Evolutionary conservation across 768 basidiomycete genomes (phyloP).

Genomic region (Porphyrellus cyaneotinctus): DNA sequence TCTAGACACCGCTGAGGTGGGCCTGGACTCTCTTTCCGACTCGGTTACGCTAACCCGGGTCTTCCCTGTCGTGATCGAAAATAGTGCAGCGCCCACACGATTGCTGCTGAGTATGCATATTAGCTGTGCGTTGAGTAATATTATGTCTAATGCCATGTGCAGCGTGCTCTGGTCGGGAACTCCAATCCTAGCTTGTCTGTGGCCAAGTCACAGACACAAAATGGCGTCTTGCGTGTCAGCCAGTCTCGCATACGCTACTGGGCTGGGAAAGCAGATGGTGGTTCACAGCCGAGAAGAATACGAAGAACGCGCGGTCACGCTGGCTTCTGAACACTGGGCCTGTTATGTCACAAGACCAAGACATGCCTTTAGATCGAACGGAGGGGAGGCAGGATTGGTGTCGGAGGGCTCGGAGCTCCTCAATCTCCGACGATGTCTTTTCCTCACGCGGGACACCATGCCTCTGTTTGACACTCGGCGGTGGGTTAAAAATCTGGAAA

Average conservation of each 20-base stretch:
- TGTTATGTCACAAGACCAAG: constrained; percentile 4
- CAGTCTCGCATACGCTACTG: constrained; percentile 45
- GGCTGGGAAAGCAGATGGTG: constrained; percentile 45
- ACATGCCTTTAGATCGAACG: neutral
- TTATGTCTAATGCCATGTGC: constrained; percentile 5
- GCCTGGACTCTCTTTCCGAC: neutral
- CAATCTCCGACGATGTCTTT: constrained; percentile 39
- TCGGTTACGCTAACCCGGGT: neutral
- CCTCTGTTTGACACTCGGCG: constrained; percentile 47
- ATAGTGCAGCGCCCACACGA: constrained; percentile 52
- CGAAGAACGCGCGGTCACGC: constrained; percentile 41
- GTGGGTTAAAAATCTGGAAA: constrained; percentile 48
- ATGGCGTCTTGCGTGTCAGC: constrained; percentile 51
- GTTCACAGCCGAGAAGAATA: constrained; percentile 42
- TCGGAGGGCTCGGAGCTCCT: constrained; percentile 34
- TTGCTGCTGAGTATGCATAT: constrained; percentile 43
- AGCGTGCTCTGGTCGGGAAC: constrained; percentile 52
- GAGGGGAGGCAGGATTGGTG: neutral
- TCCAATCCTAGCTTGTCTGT: constrained; percentile 44
- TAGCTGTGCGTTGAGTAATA: neutral
- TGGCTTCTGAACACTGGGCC: constrained; percentile 32
- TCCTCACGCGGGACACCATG: constrained; percentile 37
- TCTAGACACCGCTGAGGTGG: constrained; percentile 49
- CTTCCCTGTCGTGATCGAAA: neutral
- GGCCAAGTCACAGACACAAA: constrained; percentile 42